phyloP scores from a whole-genome alignment of 306 rosid species.

The Geum urbanum region DNA sequence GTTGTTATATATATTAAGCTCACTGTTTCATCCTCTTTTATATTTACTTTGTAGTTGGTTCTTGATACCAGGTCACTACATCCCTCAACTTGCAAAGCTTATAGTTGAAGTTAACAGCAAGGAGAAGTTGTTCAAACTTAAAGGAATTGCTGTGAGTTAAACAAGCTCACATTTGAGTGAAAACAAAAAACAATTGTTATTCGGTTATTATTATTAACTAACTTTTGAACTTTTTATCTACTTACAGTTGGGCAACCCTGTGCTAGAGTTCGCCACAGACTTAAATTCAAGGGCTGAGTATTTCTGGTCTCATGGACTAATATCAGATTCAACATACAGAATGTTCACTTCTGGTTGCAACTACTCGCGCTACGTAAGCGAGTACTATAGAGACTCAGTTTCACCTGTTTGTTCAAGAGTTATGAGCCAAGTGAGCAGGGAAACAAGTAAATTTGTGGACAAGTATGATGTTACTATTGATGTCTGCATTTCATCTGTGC shows the following conservation, averaged over 20 bases:
- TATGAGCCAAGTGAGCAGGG: conserved; percentile 58
- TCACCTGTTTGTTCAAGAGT: conserved; percentile 45
- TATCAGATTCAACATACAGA: conserved; percentile 42
- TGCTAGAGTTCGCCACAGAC: conserved; percentile 39
- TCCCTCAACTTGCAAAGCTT: conserved; percentile 72
- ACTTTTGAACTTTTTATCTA: not conserved
- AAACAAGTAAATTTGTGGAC: conserved; percentile 76
- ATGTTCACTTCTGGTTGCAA: conserved; percentile 39
- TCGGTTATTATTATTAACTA: not conserved
- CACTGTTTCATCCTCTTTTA: not conserved
- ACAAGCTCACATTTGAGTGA: not conserved
- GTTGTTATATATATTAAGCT: not conserved
- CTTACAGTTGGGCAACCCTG: conserved; percentile 37
- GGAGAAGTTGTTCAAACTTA: conserved; percentile 49
- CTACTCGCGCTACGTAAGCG: conserved; percentile 41
- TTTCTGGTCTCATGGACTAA: conserved; percentile 49
- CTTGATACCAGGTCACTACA: conserved; percentile 60
- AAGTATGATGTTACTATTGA: conserved; percentile 79
- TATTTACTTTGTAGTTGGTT: not conserved
- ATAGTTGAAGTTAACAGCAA: conserved; percentile 51
- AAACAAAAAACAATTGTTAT: not conserved
- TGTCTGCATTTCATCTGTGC: conserved; percentile 64
- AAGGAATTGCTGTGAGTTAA: conserved; percentile 69
- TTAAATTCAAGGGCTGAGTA: conserved; percentile 44
- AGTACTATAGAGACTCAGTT: conserved; percentile 34